Base-by-base conservation (phyloP, 192 early-diverging fungal species). In the Dimargaris cristalligena region DNA sequence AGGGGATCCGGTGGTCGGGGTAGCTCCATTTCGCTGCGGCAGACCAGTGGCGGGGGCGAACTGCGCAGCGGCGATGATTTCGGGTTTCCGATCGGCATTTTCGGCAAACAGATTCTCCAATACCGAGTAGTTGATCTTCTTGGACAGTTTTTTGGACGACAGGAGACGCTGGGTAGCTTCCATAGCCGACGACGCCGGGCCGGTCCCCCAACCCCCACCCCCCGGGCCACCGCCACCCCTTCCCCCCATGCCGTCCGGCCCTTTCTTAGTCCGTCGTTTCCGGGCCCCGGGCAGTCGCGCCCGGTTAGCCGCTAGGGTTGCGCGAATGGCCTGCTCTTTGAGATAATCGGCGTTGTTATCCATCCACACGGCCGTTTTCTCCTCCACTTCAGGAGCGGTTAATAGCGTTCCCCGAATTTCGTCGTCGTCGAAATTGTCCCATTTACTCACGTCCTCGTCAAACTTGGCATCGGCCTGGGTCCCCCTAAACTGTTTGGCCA, bases 71-170 rank as follows among this genome's bases (percentile, higher is more conserved):
- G 54, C 18, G 69, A 61, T 1, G 70, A 68, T 55, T 51, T 65
- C 46, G 62, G 49, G 41, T 56, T 38, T 10, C 48, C 59, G 30
- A 51, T 31, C 4, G 30, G 38, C 8, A 65, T 61, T 41, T 66
- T 63, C 1, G 65, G 72, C 50, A 64, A 89, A 78, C 30, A 86
- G 73, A 45, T 75, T 80, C 26, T 86, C 81, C 58, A 96, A 71
- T 0, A 85, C 77, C 0, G 80, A 78, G 59, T 91, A 88, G 67
- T 93, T 93, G 65, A 97, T 91, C 64, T 94, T 92, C 58, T 89
- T 91, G 20, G 93, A 94, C 58, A 88, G 66, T 35, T 78, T 68
- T 56, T 87, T 90, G 38, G 77, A 71, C 10, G 77, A 68, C 28
- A 93, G 60, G 45, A 94, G 67, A 35, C 81, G 82, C 59, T 80